These are phyloP conservation scores for Piromyces sp. DNA, from an alignment of 192 early-diverging fungal genomes.

Conservation along the genomic window DNA sequence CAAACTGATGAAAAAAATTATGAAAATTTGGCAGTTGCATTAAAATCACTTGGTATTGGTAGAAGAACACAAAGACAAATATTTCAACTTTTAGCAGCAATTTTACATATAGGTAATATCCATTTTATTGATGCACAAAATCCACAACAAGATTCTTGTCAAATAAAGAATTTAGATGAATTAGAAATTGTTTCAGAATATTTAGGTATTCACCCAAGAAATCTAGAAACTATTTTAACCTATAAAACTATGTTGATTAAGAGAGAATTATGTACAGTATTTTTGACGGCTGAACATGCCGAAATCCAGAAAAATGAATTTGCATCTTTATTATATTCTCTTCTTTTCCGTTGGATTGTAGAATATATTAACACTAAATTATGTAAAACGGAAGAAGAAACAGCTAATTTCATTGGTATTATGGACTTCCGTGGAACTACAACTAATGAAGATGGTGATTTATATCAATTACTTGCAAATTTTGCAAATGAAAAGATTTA, in stretches of 20 bases:
- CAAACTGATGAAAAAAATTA: not conserved
- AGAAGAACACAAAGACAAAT: slow-evolving; percentile 67
- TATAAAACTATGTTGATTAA: slow-evolving; percentile 68
- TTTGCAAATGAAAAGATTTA: slow-evolving; percentile 79
- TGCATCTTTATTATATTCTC: slow-evolving; percentile 55
- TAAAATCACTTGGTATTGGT: slow-evolving; percentile 73
- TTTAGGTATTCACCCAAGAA: slow-evolving; percentile 53
- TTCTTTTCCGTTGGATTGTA: slow-evolving; percentile 74
- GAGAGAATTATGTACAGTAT: slow-evolving; percentile 64
- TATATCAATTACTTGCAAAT: slow-evolving; percentile 59
- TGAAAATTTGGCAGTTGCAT: slow-evolving; percentile 48
- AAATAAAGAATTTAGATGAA: slow-evolving; percentile 58
- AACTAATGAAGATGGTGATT: slow-evolving; percentile 15
- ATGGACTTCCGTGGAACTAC: slow-evolving; percentile 54
- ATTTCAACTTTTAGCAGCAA: slow-evolving; percentile 64
- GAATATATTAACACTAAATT: slow-evolving; percentile 77
- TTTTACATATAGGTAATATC: slow-evolving; percentile 76
- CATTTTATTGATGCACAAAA: slow-evolving; percentile 36
- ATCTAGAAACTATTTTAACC: slow-evolving; percentile 60
- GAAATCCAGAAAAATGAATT: slow-evolving; percentile 62
- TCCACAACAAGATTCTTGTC: slow-evolving; percentile 30
- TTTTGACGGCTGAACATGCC: slow-evolving; percentile 57
- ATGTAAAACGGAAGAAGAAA: slow-evolving; percentile 28
- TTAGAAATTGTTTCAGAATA: slow-evolving; percentile 68
- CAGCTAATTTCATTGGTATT: slow-evolving; percentile 71